Evolutionary conservation across 1,139 yeast genomes (phyloP).

Genomic region (Suhomyces kunorum): DNA sequence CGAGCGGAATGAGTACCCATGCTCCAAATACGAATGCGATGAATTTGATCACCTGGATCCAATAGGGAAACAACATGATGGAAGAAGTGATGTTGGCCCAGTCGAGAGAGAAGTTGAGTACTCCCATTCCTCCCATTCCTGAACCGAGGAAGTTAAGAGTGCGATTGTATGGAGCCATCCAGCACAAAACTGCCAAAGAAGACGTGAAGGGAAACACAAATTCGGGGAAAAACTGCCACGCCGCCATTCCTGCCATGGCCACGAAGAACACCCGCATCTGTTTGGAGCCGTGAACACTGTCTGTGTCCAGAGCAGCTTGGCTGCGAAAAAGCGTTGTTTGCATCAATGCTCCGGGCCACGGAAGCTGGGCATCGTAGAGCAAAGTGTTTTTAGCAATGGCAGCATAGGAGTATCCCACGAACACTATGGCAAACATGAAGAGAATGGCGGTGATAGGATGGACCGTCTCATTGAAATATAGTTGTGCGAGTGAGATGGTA

Average conservation of each 20-base stretch:
- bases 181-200: constrained; percentile 22
- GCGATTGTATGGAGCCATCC: constrained; percentile 22
- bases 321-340: constrained; percentile 23
- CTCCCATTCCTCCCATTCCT: constrained; percentile 27
- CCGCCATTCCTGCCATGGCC: constrained; percentile 29
- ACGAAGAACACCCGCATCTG: constrained; percentile 26
- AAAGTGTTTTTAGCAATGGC: constrained; percentile 21
- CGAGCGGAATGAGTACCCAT: constrained; percentile 23
- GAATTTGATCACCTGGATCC: constrained; percentile 26
- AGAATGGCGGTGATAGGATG: constrained; percentile 18
- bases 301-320: constrained; percentile 17
- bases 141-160: constrained; percentile 22
- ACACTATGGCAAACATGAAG: constrained; percentile 24
- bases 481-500: constrained; percentile 21
- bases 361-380: constrained; percentile 19
- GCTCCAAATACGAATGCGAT: constrained; percentile 23
- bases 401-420: constrained; percentile 25
- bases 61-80: constrained; percentile 24
- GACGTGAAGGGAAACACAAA: constrained; percentile 23
- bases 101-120: constrained; percentile 23
- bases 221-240: constrained; percentile 29
- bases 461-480: constrained; percentile 19
- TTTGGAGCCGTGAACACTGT: constrained; percentile 13
- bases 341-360: constrained; percentile 25
- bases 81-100: constrained; percentile 25